Evolutionary conservation across 1,284 basidiomycete genomes (phyloP).

Genomic region (Fomitopsis palustris): DNA sequence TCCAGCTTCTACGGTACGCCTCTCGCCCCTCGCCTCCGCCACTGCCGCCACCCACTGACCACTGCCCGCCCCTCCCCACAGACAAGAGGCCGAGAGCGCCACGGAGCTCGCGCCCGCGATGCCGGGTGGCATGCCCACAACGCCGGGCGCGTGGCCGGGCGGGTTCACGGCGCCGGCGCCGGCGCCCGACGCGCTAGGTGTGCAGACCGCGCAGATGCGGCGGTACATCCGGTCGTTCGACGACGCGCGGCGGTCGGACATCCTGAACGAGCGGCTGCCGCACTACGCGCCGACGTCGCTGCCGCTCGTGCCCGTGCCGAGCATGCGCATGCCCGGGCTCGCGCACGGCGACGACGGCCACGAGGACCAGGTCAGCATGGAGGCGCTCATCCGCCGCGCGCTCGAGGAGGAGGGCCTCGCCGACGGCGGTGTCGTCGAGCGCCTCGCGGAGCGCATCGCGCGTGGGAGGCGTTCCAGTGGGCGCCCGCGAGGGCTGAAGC

Average conservation of each 20-base stretch:
- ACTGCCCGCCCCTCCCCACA: constrained; percentile 27
- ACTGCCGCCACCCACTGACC: not conserved
- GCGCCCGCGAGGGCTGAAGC: constrained; percentile 54
- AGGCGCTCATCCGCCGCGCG: constrained; percentile 79
- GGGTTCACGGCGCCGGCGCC: constrained; percentile 36
- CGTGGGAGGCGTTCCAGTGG: constrained; percentile 41
- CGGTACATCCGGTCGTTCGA: constrained; percentile 86
- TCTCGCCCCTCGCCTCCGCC: not conserved
- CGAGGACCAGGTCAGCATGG: constrained; percentile 68
- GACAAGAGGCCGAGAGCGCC: constrained; percentile 92
- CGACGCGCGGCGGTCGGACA: constrained; percentile 92
- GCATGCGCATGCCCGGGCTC: constrained; percentile 51
- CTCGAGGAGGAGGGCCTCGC: constrained; percentile 57
- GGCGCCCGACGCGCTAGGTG: constrained; percentile 52
- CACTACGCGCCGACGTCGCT: constrained; percentile 39
- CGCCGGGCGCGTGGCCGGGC: constrained; percentile 40
- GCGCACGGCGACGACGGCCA: constrained; percentile 21
- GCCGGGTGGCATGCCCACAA: constrained; percentile 18
- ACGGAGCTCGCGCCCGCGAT: constrained; percentile 63
- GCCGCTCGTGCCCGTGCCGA: constrained; percentile 55
- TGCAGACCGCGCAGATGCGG: constrained; percentile 63
- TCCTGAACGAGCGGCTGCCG: constrained; percentile 92
- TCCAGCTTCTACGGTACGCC: constrained; percentile 79
- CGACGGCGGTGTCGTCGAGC: constrained; percentile 49
- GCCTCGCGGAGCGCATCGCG: constrained; percentile 59